Conservation (phyloP, 2,329 filamentous ascomycete species). For the Ophiocordyceps camponoti-saundersi region DNA sequence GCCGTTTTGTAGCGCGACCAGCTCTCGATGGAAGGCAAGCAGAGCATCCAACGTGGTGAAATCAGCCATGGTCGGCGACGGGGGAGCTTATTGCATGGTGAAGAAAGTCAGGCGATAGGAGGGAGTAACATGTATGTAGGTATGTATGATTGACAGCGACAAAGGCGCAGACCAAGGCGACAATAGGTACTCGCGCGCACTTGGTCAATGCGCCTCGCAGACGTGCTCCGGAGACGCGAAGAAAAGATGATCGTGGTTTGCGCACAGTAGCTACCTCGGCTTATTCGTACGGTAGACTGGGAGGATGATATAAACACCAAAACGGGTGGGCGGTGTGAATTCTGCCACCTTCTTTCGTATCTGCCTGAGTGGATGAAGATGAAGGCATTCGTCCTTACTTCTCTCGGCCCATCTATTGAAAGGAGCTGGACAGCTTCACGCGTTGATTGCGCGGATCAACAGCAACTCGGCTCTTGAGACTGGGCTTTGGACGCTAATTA, state of each 20-base stretch:
- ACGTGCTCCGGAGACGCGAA: slow-evolving; percentile 4
- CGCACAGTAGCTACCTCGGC: neutral
- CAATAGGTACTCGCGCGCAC: neutral
- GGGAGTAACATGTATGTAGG: neutral
- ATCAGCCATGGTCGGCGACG: slow-evolving; percentile 47
- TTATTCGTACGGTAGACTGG: neutral
- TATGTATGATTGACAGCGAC: neutral
- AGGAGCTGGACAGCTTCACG: no score
- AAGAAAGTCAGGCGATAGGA: neutral
- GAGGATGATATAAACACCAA: neutral
- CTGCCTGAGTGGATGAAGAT: neutral
- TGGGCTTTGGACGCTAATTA: no score
- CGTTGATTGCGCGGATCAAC: no score
- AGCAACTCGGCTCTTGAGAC: no score
- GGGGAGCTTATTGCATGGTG: slow-evolving; percentile 28
- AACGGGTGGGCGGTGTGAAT: slow-evolving; percentile 13
- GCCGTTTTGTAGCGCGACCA: slow-evolving; percentile 58
- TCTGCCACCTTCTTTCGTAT: slow-evolving; percentile 11
- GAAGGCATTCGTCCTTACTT: neutral
- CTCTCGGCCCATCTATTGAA: no score
- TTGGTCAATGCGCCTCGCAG: neutral
- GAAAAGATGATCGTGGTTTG: neutral
- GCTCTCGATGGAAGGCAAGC: slow-evolving; percentile 71
- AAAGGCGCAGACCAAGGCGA: neutral
- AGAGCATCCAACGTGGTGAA: slow-evolving; percentile 59